Evolutionary conservation across 163 green algal genomes (phyloP).

Genomic region (Scenedesmus sp.): DNA sequence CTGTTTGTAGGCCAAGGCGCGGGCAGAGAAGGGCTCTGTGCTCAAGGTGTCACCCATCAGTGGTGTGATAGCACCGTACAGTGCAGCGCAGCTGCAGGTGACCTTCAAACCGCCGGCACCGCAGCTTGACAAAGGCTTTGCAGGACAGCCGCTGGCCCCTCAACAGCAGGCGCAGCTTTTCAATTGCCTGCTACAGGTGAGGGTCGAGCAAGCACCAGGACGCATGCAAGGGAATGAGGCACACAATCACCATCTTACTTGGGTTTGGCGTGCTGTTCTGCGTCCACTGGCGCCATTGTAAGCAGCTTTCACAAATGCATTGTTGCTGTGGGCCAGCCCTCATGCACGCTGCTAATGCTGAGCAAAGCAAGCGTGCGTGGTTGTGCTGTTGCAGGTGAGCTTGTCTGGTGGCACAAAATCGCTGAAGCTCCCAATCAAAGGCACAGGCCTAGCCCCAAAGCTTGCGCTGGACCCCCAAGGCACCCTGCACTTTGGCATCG

Average conservation of each 20-base stretch:
- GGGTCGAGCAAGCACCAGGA: background rate
- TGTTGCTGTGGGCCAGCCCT: too few relatives aligned
- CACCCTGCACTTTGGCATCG: slow-evolving; percentile 63
- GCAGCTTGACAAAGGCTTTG: slow-evolving; percentile 53
- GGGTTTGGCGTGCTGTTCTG: background rate
- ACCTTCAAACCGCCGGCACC: slow-evolving; percentile 55
- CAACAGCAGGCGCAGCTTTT: slow-evolving; percentile 13
- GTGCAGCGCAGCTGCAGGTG: slow-evolving; percentile 55
- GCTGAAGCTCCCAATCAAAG: slow-evolving; percentile 66
- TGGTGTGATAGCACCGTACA: slow-evolving; percentile 59
- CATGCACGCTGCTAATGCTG: background rate
- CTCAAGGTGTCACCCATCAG: slow-evolving; percentile 56
- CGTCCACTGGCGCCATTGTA: too few relatives aligned
- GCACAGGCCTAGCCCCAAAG: slow-evolving; percentile 49
- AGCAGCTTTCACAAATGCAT: too few relatives aligned
- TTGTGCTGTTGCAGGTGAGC: slow-evolving; percentile 36
- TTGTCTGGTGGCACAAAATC: slow-evolving; percentile 45
- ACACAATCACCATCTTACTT: background rate
- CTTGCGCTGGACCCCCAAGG: slow-evolving; percentile 48
- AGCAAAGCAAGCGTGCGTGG: background rate
- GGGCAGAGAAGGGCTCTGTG: background rate
- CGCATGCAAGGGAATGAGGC: background rate
- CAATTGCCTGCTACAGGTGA: slow-evolving; percentile 28
- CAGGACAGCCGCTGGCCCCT: slow-evolving; percentile 11
- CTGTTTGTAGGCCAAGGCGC: slow-evolving; percentile 35